Evolutionary conservation across 179 eudicot species (phyloP).

Genomic region (Monotropa hypopitys): DNA sequence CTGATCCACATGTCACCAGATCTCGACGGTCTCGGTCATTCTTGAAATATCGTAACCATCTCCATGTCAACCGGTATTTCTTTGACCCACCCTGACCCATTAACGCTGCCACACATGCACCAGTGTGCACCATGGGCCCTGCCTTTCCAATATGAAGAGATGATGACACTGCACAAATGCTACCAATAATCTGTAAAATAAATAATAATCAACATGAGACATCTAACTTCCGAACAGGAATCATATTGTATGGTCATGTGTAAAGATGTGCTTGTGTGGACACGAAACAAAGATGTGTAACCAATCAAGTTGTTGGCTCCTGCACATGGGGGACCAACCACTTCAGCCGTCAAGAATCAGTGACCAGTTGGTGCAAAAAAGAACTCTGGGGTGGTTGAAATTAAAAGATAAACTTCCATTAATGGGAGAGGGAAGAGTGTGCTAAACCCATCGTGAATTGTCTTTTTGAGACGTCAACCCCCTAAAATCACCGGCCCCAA

Average conservation of each 20-base stretch:
- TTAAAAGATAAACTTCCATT: neutral
- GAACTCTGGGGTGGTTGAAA: neutral
- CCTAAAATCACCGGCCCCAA: neutral
- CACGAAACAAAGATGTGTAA: neutral
- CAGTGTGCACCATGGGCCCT: conserved; percentile 87
- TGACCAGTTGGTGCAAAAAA: too few species aligned
- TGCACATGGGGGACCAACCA: neutral
- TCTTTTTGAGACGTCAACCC: neutral
- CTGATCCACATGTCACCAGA: conserved; percentile 84
- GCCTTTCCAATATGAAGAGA: conserved; percentile 87
- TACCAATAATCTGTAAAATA: conserved; percentile 58
- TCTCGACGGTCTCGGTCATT: conserved; percentile 87
- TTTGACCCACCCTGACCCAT: conserved; percentile 78
- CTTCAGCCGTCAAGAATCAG: neutral
- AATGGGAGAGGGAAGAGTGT: neutral
- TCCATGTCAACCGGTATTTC: conserved; percentile 61
- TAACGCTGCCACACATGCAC: conserved; percentile 67
- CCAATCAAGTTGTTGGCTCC: neutral
- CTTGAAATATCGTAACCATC: conserved; percentile 64
- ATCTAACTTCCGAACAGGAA: neutral
- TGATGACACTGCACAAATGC: conserved; percentile 69
- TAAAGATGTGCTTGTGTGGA: neutral
- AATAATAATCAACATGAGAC: conserved; percentile 7
- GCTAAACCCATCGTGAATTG: neutral
- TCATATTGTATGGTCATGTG: too few species aligned